Evolutionary conservation across 2,329 filamentous ascomycete species (phyloP).

Genomic region (Pyrenophora graminea): DNA sequence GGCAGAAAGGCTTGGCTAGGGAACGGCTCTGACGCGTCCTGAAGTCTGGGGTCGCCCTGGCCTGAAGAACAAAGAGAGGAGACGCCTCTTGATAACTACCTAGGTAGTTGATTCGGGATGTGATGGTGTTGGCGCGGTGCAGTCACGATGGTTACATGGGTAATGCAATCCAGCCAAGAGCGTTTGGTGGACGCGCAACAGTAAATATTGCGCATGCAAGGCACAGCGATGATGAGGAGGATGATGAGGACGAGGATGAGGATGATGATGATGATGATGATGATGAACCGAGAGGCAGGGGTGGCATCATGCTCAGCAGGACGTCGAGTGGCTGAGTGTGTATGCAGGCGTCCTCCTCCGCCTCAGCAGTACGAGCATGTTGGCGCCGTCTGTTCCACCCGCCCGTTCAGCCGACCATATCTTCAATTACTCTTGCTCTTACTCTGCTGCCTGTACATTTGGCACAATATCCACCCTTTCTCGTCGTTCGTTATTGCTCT

Average conservation of each 20-base stretch:
- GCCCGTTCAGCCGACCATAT: slow-evolving; percentile 10
- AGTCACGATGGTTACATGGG: background rate
- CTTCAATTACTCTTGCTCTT: background rate
- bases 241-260: background rate
- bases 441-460: background rate
- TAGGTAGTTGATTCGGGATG: background rate
- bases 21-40: slow-evolving; percentile 7
- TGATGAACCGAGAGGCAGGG: slow-evolving; percentile 10
- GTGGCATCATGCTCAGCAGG: slow-evolving; percentile 14
- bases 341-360: slow-evolving; percentile 21
- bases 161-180: background rate
- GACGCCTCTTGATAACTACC: background rate
- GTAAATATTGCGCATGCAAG: too few species aligned
- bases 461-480: background rate
- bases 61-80: slow-evolving; percentile 5
- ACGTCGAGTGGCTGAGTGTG: slow-evolving; percentile 26
- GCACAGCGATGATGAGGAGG: background rate
- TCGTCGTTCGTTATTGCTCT: slow-evolving; percentile 9
- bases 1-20: slow-evolving; percentile 11
- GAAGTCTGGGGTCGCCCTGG: slow-evolving; percentile 12
- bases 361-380: slow-evolving; percentile 24
- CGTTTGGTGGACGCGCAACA: background rate
- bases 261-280: slow-evolving; percentile 3
- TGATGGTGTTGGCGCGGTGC: background rate
- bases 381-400: slow-evolving; percentile 15